Evolutionary conservation across 116 monocot species (phyloP).

Genomic region (Papilionanthe hybrid): DNA sequence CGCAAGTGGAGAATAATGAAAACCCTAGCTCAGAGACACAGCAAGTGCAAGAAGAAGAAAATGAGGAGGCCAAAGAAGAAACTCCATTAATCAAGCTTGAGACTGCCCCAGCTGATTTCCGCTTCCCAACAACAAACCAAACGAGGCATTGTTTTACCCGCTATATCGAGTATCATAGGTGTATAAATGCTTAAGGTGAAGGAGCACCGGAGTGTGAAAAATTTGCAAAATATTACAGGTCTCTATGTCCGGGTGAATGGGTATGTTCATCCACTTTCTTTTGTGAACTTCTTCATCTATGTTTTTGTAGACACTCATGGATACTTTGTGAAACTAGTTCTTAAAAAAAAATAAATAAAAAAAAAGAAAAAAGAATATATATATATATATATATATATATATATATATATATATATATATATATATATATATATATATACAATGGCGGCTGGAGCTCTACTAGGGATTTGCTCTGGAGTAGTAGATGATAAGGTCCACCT

Average conservation of each 20-base stretch:
- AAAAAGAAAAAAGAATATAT: too few relatives aligned
- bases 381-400: too few relatives aligned
- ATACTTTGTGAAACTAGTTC: background rate
- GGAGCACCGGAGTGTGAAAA: conserved; percentile 67
- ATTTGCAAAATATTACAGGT: conserved; percentile 77
- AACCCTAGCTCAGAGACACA: conserved; percentile 15
- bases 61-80: conserved; percentile 23
- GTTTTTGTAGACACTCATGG: background rate
- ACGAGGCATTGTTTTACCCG: conserved; percentile 78
- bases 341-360: too few relatives aligned
- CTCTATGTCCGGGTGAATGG: conserved; percentile 89
- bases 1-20: conserved; percentile 6
- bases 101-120: conserved; percentile 64
- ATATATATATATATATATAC: too few relatives aligned
- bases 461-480: too few relatives aligned
- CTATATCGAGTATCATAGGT: conserved; percentile 68
- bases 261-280: conserved; percentile 21
- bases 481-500: too few relatives aligned
- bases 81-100: conserved; percentile 54
- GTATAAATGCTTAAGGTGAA: conserved; percentile 69
- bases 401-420: too few relatives aligned
- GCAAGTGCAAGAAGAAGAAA: conserved; percentile 7
- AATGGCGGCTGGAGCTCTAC: too few relatives aligned
- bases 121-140: conserved; percentile 77
- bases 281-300: background rate